Evolutionary conservation across 768 basidiomycete genomes (phyloP), one percentile per base, ranked within the genome.

Genomic region (Kwoniella dejecticola): DNA sequence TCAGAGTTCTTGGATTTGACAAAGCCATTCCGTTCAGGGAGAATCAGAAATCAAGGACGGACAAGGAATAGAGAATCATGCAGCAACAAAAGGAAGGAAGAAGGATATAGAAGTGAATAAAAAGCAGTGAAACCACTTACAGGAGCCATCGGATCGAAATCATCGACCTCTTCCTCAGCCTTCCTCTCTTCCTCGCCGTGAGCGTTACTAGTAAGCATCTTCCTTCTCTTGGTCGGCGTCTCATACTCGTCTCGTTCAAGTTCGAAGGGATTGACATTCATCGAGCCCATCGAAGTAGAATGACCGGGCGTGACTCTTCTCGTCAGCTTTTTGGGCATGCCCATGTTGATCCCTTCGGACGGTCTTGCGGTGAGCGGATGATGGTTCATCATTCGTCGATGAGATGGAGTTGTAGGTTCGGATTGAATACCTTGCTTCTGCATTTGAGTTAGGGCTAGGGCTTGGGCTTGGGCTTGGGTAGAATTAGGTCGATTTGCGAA

Each of bases 121-220:
- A 36, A 15, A 31, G 29, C 21, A 50, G 52, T 7, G 13, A n/a
- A n/a, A n/a, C 13, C 41, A 40, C 59, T 55, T 33, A 62, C 69
- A 31, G 62, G 53, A n/a, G 52, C 57, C 40, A 60, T 33, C 12
- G 63, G 66, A 65, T 70, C 69, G 38, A 70, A 70, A n/a, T 65
- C 66, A 29, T 68, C 63, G 24, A 60, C 50, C 41, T 63, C 63
- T 26, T 38, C 48, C 19, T 63, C 38, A 2, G 17, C 47, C 24
- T 23, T 30, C 10, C 56, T 29, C 27, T 52, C 19, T 21, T 27
- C 40, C n/a, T 23, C 31, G 19, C 15, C 46, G 7, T 48, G 3
- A 17, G 31, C 27, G 27, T 50, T 31, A 21, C 26, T 50, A 30
- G 19, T n/a, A n/a, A n/a, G n/a, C n/a, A 53, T 61, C 38, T 61